phyloP scores from a whole-genome alignment of 164 flowering plant genomes.

The Chimonanthus praecox region DNA sequence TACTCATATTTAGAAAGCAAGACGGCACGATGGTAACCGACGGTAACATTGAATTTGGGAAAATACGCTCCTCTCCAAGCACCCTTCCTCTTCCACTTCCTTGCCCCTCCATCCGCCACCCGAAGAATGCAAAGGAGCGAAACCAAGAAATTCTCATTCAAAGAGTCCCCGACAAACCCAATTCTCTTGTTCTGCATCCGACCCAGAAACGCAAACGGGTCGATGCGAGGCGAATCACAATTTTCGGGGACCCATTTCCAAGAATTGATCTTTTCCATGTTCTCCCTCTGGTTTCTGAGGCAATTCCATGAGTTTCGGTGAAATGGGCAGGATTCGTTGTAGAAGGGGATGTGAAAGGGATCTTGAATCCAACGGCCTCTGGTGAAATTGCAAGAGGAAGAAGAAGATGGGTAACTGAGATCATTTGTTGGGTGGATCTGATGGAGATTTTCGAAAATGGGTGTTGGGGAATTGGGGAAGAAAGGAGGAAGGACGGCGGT shows the following conservation, averaged over 20 bases:
- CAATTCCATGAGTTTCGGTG: constrained; percentile 94
- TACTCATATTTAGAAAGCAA: constrained; percentile 85
- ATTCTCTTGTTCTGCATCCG: constrained; percentile 60
- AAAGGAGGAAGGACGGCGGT: constrained; percentile 34
- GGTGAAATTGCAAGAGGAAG: constrained; percentile 54
- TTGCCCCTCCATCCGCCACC: constrained; percentile 61
- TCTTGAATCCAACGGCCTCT: constrained; percentile 59
- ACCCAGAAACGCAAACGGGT: constrained; percentile 55
- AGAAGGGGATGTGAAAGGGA: constrained; percentile 41
- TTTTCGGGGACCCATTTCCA: constrained; percentile 79
- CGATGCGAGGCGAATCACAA: constrained; percentile 44
- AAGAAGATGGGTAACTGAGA: constrained; percentile 1
- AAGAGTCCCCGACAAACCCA: constrained; percentile 90
- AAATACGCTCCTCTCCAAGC: constrained; percentile 96
- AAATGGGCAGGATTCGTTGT: constrained; percentile 72
- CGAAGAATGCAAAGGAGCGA: constrained; percentile 67
- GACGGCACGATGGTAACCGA: constrained; percentile 93
- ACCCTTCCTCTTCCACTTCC: constrained; percentile 90
- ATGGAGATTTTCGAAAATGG: constrained; percentile 9
- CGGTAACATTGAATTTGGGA: constrained; percentile 83
- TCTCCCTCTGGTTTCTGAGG: constrained; percentile 59
- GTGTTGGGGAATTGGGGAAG: constrained; percentile 13
- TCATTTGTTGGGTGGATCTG: not conserved
- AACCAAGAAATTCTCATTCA: constrained; percentile 86
- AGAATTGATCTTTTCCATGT: constrained; percentile 74